Evolutionary conservation across 164 flowering plant species (phyloP).

Genomic region (Macadamia tetraphylla): DNA sequence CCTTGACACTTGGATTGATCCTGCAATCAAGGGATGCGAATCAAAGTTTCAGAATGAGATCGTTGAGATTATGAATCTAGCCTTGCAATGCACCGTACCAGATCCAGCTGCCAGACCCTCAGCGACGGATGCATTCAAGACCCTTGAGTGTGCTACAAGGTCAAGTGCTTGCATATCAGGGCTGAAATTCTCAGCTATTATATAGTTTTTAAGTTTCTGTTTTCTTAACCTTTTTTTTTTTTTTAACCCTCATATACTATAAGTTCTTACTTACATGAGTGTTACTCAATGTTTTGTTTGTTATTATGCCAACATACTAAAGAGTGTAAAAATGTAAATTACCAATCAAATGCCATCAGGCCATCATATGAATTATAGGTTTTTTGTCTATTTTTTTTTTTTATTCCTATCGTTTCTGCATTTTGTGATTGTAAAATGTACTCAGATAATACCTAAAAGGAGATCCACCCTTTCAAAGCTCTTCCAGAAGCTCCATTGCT

Average conservation of each 20-base stretch:
- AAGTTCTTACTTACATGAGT: conserved; percentile 6
- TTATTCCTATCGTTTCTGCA: no score
- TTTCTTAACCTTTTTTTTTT: not conserved
- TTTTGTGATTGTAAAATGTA: no score
- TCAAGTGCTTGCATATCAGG: conserved; percentile 35
- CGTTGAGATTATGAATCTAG: conserved; percentile 59
- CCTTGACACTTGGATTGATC: conserved; percentile 70
- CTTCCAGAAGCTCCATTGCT: no score
- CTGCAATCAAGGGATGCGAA: conserved; percentile 26
- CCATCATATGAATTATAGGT: conserved; percentile 16
- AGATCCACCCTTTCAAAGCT: no score
- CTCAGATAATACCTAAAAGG: no score
- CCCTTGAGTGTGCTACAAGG: conserved; percentile 28
- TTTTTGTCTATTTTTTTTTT: not conserved
- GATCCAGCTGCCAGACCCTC: conserved; percentile 66
- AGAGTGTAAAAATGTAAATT: conserved; percentile 48
- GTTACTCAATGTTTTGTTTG: conserved; percentile 29
- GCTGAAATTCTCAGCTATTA: conserved; percentile 20
- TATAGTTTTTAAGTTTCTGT: conserved; percentile 8
- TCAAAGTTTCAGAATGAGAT: conserved; percentile 40
- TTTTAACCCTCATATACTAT: not conserved
- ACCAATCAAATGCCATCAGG: conserved; percentile 2
- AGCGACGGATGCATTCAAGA: conserved; percentile 27
- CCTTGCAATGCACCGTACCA: conserved; percentile 57
- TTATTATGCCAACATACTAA: conserved; percentile 25